A percentile compares a stretch with the other conserved stretches of the same genome.
Conservation (phyloP, 208 protist species). For the Ichthyophonus hoferi region DNA sequence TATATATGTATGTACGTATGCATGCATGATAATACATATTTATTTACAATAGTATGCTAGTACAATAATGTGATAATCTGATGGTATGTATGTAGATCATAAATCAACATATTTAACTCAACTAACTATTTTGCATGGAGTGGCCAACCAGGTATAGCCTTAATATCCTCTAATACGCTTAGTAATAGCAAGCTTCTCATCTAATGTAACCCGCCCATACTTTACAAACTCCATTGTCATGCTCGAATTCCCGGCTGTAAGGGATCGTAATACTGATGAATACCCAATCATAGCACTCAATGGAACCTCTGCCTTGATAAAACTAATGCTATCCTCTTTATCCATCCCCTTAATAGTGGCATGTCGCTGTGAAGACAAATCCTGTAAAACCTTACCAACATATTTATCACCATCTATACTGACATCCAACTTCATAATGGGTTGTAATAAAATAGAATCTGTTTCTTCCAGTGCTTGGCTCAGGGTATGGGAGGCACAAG, state of each 20-base stretch:
- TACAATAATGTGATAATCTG: too few relatives aligned
- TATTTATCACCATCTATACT: background rate
- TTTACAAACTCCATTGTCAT: conserved; percentile 13
- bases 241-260: conserved; percentile 30
- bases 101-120: too few relatives aligned
- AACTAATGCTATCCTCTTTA: background rate
- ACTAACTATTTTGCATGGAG: too few relatives aligned
- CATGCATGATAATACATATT: too few relatives aligned
- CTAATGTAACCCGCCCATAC: background rate
- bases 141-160: too few relatives aligned
- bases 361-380: conserved; percentile 24
- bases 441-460: conserved; percentile 28
- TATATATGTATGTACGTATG: too few relatives aligned
- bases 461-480: background rate
- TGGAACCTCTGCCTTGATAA: conserved; percentile 35
- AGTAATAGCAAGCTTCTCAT: background rate
- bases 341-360: background rate
- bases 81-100: too few relatives aligned
- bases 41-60: too few relatives aligned
- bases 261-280: conserved; percentile 38
- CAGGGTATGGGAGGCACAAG: background rate
- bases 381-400: conserved; percentile 33
- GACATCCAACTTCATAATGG: conserved; percentile 35
- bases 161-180: background rate
- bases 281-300: conserved; percentile 50